These are phyloP conservation scores for Fusarium clavum DNA, from an alignment of 2,329 filamentous ascomycete species.

Conservation along the genomic window DNA sequence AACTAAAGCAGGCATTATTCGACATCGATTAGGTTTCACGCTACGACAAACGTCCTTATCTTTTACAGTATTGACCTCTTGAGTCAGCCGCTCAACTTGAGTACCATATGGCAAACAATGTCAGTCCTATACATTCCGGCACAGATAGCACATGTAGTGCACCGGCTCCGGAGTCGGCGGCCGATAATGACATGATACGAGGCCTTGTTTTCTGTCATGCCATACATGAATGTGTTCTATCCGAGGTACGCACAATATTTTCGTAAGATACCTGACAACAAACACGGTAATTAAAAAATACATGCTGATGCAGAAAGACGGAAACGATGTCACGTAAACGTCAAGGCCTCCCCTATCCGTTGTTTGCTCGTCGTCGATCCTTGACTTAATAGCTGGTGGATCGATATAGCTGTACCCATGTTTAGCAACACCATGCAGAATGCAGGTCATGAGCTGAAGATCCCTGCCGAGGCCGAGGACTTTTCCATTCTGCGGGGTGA, in stretches of 20 bases:
- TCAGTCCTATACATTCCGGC: conserved; percentile 2
- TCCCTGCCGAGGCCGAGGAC: conserved; percentile 31
- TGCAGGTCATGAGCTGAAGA: conserved; percentile 35
- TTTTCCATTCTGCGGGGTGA: conserved; percentile 18
- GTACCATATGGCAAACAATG: conserved; percentile 9
- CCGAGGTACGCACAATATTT: conserved; percentile 7
- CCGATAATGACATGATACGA: conserved; percentile 14
- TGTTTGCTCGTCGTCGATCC: conserved; percentile 6
- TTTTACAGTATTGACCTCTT: background rate
- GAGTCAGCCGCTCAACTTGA: background rate
- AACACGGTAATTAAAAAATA: conserved; percentile 1
- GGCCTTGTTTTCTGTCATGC: background rate
- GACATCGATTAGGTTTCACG: background rate
- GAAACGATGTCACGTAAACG: conserved; percentile 19
- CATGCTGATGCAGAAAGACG: background rate
- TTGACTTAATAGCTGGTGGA: conserved; percentile 3
- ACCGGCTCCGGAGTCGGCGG: conserved; percentile 29
- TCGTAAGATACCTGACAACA: background rate
- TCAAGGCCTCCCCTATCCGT: background rate
- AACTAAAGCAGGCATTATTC: background rate
- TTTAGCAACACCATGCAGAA: conserved; percentile 41
- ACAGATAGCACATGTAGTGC: conserved; percentile 9
- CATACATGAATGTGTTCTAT: conserved; percentile 14
- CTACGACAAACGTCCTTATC: background rate
- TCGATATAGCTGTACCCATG: conserved; percentile 18